Conservation (phyloP, 306 rosid species). For the Hippophae gyantsensis region DNA sequence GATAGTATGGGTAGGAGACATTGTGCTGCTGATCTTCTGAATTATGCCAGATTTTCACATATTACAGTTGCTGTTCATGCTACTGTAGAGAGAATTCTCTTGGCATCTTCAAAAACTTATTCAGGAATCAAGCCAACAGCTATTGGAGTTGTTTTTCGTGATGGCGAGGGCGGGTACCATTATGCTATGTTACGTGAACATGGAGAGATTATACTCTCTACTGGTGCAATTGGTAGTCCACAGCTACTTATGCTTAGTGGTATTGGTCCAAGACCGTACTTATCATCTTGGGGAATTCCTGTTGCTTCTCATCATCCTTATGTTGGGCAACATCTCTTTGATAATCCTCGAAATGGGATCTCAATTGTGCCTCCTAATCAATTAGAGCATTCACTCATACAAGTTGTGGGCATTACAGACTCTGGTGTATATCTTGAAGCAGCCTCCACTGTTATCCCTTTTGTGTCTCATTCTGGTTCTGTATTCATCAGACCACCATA, state of each 20-base stretch:
- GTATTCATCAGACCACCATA: constrained; percentile 41
- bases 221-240: constrained; percentile 90
- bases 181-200: constrained; percentile 42
- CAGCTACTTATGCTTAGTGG: constrained; percentile 78
- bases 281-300: constrained; percentile 75
- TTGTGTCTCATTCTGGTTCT: constrained; percentile 32
- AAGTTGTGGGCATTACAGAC: constrained; percentile 73
- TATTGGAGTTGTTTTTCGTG: constrained; percentile 55
- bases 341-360: constrained; percentile 78
- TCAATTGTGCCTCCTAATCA: constrained; percentile 62
- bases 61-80: constrained; percentile 51
- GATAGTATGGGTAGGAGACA: constrained; percentile 55
- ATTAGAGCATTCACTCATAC: constrained; percentile 70
- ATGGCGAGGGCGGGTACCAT: constrained; percentile 40
- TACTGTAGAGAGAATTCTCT: constrained; percentile 50
- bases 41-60: constrained; percentile 31
- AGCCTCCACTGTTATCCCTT: constrained; percentile 65
- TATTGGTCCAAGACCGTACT: constrained; percentile 62
- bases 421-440: constrained; percentile 78
- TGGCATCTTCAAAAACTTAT: constrained; percentile 27
- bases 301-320: constrained; percentile 57
- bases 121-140: constrained; percentile 22
- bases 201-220: constrained; percentile 68
- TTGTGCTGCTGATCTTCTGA: constrained; percentile 66
- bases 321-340: constrained; percentile 70